Base-by-base conservation (phyloP, 2,329 filamentous ascomycete species). In the Xylariaceae sp. region DNA sequence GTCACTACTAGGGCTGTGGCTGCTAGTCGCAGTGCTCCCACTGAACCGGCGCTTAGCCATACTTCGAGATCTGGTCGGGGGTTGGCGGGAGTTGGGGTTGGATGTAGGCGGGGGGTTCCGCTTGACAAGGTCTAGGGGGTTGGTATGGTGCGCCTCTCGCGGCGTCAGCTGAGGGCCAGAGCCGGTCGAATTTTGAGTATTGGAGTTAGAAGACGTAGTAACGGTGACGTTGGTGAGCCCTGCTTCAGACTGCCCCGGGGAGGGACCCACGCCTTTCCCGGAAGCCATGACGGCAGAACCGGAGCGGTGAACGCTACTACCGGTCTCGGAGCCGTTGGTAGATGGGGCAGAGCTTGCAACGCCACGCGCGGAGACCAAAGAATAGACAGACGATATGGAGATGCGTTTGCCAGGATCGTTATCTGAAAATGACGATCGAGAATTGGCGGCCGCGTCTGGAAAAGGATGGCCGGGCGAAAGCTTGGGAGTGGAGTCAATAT, bases 21-120 rank as follows among this genome's bases (percentile, higher is more conserved):
- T 95, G 74, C 89, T 95, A 40, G 88, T 85, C n/a, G 81, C 87
- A 40, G 89, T 93, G 73, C 90, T 95, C 20, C 86, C 88, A 67
- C 91, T 96, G 65, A 95, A 87, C 57, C 91, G 83, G 60, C 91
- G 81, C 71, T 90, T 89, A 19, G 80, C 85, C 67, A 83, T 80
- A 68, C 90, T 91, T 43, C 88, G 83, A 45, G 88, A 89, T 61
- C 82, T 77, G 51, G 81, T 79, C 56, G 67, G 58, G 23, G 81
- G 79, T 14, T 77, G 62, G 43, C 81, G 77, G 52, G 70, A 55
- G 12, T 58, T 56, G 2, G 70, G 61, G 44, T 63, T 65, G 9
- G 71, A 70, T 21, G 74, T 61, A 23, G 70, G 63, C 29, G 67
- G 60, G 51, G 69, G 61, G 50, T 71, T 76, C 45, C 78, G 75